phyloP scores from a whole-genome alignment of 305 asterid species.

The Lippia alba region DNA sequence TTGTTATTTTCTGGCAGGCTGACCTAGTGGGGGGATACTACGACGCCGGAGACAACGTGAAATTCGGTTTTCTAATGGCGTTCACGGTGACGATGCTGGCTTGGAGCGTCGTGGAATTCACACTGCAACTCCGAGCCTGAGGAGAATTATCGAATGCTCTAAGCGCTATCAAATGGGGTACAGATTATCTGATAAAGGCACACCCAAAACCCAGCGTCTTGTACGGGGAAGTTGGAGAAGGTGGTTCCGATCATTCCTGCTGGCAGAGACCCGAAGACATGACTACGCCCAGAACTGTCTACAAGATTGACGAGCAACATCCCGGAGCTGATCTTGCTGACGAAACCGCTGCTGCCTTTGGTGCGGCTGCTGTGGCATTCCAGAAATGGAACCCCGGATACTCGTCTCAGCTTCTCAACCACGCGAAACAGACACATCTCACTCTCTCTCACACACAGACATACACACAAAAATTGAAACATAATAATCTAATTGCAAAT shows the following conservation, averaged over 20 bases:
- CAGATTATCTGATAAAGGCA: conserved; percentile 70
- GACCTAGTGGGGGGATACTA: conserved; percentile 71
- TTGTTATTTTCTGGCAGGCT: conserved; percentile 35
- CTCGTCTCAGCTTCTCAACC: conserved; percentile 47
- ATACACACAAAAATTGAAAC: too few species aligned
- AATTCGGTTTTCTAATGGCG: conserved; percentile 73
- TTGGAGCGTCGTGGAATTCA: conserved; percentile 63
- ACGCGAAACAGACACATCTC: conserved; percentile 53
- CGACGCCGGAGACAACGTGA: conserved; percentile 77
- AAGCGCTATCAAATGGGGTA: conserved; percentile 61
- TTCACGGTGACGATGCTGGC: conserved; percentile 63
- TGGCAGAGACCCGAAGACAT: conserved; percentile 87
- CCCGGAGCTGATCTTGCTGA: conserved; percentile 79
- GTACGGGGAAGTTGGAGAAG: conserved; percentile 71
- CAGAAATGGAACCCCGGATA: conserved; percentile 30
- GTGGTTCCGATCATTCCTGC: conserved; percentile 60
- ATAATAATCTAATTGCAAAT: background rate
- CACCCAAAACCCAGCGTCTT: conserved; percentile 54
- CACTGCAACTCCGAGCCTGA: conserved; percentile 35
- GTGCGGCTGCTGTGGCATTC: conserved; percentile 69
- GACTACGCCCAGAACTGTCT: conserved; percentile 59
- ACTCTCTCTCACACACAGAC: background rate
- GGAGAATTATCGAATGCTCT: conserved; percentile 47
- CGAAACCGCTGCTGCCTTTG: conserved; percentile 73
- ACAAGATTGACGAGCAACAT: conserved; percentile 54